Percentiles rank a stretch among this genome's conserved stretches.
Evolutionary conservation across 1,284 basidiomycete genomes (phyloP).

Genomic region (Ganoderma resinaceum): DNA sequence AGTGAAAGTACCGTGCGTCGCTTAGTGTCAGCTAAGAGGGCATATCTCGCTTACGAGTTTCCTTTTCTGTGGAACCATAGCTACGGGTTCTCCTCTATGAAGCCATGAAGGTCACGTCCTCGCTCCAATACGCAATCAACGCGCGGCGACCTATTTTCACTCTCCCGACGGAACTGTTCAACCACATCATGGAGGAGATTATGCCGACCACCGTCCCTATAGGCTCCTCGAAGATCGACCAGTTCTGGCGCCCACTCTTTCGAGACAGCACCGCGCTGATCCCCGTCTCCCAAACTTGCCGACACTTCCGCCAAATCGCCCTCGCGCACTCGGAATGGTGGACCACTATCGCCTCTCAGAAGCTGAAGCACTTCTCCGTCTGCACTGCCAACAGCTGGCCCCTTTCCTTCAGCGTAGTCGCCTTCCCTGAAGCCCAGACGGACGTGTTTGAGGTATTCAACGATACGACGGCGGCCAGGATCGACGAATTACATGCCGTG

Average conservation of each 20-base stretch:
- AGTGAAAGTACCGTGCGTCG: neutral
- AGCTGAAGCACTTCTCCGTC: neutral
- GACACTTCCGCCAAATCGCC: slow-evolving; percentile 10
- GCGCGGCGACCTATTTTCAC: neutral
- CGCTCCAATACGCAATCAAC: neutral
- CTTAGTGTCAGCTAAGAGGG: neutral
- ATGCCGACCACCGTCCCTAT: neutral
- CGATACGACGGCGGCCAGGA: neutral
- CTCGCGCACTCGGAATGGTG: slow-evolving; percentile 8
- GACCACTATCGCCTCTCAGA: slow-evolving; percentile 5
- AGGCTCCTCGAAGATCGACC: slow-evolving; percentile 7
- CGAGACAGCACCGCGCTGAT: slow-evolving; percentile 2
- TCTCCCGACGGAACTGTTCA: slow-evolving; percentile 10
- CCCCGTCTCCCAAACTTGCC: slow-evolving; percentile 14
- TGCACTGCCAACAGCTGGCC: neutral
- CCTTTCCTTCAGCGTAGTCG: neutral
- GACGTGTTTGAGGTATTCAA: neutral
- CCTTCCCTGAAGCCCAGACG: neutral
- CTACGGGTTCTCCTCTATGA: neutral
- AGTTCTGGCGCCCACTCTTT: neutral
- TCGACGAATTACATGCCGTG: slow-evolving; percentile 9
- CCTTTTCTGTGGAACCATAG: neutral
- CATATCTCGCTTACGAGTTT: neutral
- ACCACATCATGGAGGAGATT: slow-evolving; percentile 7
- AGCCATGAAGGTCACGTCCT: neutral